Percentiles rank a stretch among this genome's conserved stretches.
These are phyloP conservation scores for Colletotrichum sp. DNA, from an alignment of 2,329 filamentous ascomycete genomes.

Conservation along the genomic window DNA sequence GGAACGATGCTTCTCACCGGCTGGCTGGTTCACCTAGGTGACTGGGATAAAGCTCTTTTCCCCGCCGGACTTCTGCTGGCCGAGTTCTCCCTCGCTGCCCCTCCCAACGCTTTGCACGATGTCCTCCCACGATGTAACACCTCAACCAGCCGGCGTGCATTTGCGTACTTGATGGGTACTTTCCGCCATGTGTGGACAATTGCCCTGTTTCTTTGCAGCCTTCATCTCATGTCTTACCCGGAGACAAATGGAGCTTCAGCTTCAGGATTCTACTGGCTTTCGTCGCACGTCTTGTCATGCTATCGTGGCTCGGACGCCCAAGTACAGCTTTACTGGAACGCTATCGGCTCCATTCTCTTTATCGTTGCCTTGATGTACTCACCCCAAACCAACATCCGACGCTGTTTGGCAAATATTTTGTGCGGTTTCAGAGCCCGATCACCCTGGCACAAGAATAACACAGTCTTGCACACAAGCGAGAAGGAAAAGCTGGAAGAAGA, in stretches of 20 bases:
- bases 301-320: not conserved
- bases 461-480: conserved; percentile 26
- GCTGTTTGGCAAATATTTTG: not conserved
- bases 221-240: not conserved
- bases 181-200: not conserved
- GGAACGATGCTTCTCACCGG: conserved; percentile 41
- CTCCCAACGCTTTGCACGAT: conserved; percentile 25
- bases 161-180: not conserved
- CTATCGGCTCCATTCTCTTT: conserved; percentile 14
- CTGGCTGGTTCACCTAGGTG: conserved; percentile 34
- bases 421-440: not conserved
- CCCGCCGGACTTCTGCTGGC: conserved; percentile 55
- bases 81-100: conserved; percentile 56
- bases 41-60: conserved; percentile 4
- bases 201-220: not conserved
- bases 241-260: not conserved
- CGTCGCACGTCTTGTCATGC: not conserved
- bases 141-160: not conserved
- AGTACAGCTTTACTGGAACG: conserved; percentile 27
- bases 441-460: not conserved
- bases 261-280: not conserved
- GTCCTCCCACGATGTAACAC: not conserved
- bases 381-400: conserved; percentile 31
- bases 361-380: conserved; percentile 25
- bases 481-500: conserved; percentile 39